Percentiles rank a stretch among this genome's conserved stretches.
phyloP scores from a whole-genome alignment of 164 flowering plant species.

The Dillenia suffruticosa region DNA sequence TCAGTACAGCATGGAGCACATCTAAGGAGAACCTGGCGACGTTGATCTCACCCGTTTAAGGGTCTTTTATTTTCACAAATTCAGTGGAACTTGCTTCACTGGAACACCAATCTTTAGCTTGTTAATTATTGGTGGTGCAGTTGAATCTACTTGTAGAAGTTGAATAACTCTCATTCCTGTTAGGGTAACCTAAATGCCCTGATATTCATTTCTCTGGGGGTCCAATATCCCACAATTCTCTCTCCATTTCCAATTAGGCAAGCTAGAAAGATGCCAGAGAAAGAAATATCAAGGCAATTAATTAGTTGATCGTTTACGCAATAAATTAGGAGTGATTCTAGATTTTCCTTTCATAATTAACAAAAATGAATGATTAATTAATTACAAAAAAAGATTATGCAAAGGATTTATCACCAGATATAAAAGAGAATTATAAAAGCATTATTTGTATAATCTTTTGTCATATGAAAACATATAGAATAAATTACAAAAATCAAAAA shows the following conservation, averaged over 20 bases:
- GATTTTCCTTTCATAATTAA: background rate
- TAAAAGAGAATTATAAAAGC: no score
- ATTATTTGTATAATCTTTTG: no score
- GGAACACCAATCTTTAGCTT: conserved; percentile 8
- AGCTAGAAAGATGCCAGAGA: no score
- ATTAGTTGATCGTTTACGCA: conserved; percentile 27
- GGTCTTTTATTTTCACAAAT: conserved; percentile 7
- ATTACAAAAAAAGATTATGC: no score
- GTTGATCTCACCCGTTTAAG: background rate
- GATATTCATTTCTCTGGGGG: no score
- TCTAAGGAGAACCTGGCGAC: conserved; percentile 3
- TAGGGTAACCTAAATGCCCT: no score
- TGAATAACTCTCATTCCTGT: background rate
- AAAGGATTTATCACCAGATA: no score
- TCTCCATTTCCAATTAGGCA: conserved; percentile 19
- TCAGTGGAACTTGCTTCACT: conserved; percentile 2
- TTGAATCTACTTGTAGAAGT: conserved; percentile 1
- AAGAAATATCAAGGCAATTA: no score
- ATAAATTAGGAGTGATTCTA: conserved; percentile 11
- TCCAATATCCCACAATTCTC: conserved; percentile 38
- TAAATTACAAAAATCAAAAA: no score
- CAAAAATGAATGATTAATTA: no score
- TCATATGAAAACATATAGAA: no score
- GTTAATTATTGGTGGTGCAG: background rate
- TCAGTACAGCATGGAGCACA: conserved; percentile 6